A percentile compares a stretch with the other conserved stretches of the same genome.
Conservation (phyloP, 495 filamentous ascomycete species). For the Hypoxylon fuscum region DNA sequence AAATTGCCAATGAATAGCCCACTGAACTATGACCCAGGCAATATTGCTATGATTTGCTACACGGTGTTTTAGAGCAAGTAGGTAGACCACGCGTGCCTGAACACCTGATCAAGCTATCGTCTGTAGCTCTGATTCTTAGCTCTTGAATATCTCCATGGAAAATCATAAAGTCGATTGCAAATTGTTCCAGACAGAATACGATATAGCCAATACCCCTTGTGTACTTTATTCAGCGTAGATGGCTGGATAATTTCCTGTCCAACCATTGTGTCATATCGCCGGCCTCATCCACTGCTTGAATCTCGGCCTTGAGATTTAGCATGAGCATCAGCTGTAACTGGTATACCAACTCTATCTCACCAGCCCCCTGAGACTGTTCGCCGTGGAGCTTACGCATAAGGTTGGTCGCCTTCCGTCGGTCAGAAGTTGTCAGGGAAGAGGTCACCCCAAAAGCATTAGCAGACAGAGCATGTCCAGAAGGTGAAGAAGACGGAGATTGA, state of each 20-base stretch:
- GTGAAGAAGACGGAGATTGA: not conserved
- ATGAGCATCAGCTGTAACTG: slow-evolving; percentile 90
- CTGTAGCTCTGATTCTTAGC: no score
- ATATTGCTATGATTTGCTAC: no score
- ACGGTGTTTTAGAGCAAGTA: no score
- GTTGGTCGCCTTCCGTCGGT: slow-evolving; percentile 71
- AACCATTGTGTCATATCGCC: slow-evolving; percentile 73
- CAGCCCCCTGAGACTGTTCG: not conserved
- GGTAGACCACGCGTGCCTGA: no score
- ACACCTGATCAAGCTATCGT: no score
- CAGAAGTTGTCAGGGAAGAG: slow-evolving; percentile 66
- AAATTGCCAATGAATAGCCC: no score
- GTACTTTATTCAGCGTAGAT: not conserved
- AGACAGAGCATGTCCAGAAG: slow-evolving; percentile 46
- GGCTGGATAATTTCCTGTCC: slow-evolving; percentile 51
- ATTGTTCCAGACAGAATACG: no score
- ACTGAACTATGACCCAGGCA: no score
- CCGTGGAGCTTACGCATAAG: slow-evolving; percentile 65
- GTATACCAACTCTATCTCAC: slow-evolving; percentile 57
- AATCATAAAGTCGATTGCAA: no score
- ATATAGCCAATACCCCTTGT: not conserved
- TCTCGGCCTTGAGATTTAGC: slow-evolving; percentile 87
- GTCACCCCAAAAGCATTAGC: slow-evolving; percentile 8
- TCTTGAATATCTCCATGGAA: no score
- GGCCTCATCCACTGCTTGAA: slow-evolving; percentile 77